phyloP scores from a whole-genome alignment of 78 protist species.

The slime mould (Dictyostelium discoideum) region dicty_2.7 NC_007088.5:428001-428500 shows the following conservation, averaged over 20 bases:
- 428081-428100: background rate
- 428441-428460: constrained; percentile 24
- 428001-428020: constrained; percentile 40
- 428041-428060: constrained; percentile 14
- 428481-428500: constrained; percentile 78
- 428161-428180: background rate
- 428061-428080: background rate
- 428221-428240: background rate
- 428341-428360: constrained; percentile 83
- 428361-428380: background rate
- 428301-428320: background rate
- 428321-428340: constrained; percentile 39
- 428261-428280: background rate
- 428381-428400: too few species aligned
- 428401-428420: too few species aligned
- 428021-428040: constrained; percentile 3
- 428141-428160: background rate
- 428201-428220: background rate
- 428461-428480: constrained; percentile 73
- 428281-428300: background rate
- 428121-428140: background rate
- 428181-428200: too few species aligned
- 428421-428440: too few species aligned
- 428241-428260: background rate
- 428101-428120: background rate